phyloP scores from a whole-genome alignment of 768 basidiomycete genomes.

The Gymnopilus dilepis region DNA sequence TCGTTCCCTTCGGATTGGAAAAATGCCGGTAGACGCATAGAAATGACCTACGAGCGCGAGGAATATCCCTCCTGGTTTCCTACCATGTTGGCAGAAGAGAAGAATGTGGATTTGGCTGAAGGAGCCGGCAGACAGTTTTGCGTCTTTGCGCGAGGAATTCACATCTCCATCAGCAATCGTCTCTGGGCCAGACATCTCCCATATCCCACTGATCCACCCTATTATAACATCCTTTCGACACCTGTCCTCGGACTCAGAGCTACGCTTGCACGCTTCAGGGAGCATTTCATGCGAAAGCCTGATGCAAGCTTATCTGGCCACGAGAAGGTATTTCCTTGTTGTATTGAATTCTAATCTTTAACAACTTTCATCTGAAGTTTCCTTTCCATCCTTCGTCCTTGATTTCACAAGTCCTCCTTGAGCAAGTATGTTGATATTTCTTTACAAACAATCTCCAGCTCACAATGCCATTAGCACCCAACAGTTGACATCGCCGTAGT shows the following conservation, averaged over 20 bases:
- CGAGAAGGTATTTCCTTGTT: too few relatives aligned
- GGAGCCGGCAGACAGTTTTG: not conserved
- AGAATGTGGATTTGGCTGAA: not conserved
- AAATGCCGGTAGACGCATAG: not conserved
- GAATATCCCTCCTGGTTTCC: not conserved
- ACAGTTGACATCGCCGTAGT: not conserved
- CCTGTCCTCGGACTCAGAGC: not conserved
- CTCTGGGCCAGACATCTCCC: not conserved
- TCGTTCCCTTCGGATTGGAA: not conserved
- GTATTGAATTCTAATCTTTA: too few relatives aligned
- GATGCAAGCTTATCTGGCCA: too few relatives aligned
- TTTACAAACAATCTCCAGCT: too few relatives aligned
- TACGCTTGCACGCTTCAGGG: not conserved
- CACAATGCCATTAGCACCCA: not conserved
- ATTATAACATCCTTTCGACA: not conserved
- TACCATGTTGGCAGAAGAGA: not conserved
- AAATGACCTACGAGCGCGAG: not conserved
- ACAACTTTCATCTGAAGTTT: not conserved
- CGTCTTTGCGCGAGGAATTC: constrained; percentile 7
- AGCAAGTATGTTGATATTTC: not conserved
- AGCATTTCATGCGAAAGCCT: not conserved
- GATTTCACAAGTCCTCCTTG: not conserved
- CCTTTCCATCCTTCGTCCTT: not conserved
- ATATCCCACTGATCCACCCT: not conserved
- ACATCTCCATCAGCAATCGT: constrained; percentile 1